Percentiles rank a stretch among this genome's conserved stretches.
Evolutionary conservation across 768 basidiomycete genomes (phyloP).

Genomic region (Lenzites betulinus): DNA sequence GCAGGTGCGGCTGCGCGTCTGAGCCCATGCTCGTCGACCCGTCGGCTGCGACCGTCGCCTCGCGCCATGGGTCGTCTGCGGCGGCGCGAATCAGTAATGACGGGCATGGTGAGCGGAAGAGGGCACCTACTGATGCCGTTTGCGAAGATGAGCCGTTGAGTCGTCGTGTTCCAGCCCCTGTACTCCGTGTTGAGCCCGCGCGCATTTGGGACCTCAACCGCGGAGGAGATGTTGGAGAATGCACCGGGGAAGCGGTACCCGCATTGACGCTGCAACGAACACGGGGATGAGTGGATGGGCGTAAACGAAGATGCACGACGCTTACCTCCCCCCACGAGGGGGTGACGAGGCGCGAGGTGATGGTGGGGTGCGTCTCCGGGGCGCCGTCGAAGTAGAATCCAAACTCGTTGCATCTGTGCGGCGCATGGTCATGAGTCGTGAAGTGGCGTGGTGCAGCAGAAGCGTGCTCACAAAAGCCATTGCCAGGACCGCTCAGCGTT

Average conservation of each 20-base stretch:
- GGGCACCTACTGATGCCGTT: constrained; percentile 60
- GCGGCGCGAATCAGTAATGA: not conserved
- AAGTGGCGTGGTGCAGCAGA: not conserved
- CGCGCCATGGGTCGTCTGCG: constrained; percentile 70
- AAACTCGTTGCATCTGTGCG: constrained; percentile 61
- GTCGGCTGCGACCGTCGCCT: constrained; percentile 64
- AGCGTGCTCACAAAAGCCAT: constrained; percentile 53
- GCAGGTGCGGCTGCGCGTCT: constrained; percentile 52
- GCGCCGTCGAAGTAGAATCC: constrained; percentile 46
- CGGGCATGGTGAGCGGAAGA: not conserved
- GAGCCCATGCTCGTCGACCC: constrained; percentile 48
- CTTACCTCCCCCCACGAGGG: constrained; percentile 52
- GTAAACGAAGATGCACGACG: not conserved
- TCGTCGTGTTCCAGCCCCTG: constrained; percentile 61
- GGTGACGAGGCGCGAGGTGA: constrained; percentile 54
- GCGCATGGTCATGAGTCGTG: constrained; percentile 27
- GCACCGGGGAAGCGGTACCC: constrained; percentile 61
- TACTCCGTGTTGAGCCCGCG: constrained; percentile 48
- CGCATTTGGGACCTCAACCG: constrained; percentile 42
- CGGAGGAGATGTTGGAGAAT: constrained; percentile 41
- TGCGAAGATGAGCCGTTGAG: constrained; percentile 65
- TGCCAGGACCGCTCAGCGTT: constrained; percentile 60
- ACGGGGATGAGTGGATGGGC: too few species aligned
- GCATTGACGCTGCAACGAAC: constrained; percentile 57
- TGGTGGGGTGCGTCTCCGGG: constrained; percentile 36